Evolutionary conservation across 805 yeast genomes (phyloP), one percentile per base, ranked within the genome.

Genomic region (Suhomyces prunicola): DNA sequence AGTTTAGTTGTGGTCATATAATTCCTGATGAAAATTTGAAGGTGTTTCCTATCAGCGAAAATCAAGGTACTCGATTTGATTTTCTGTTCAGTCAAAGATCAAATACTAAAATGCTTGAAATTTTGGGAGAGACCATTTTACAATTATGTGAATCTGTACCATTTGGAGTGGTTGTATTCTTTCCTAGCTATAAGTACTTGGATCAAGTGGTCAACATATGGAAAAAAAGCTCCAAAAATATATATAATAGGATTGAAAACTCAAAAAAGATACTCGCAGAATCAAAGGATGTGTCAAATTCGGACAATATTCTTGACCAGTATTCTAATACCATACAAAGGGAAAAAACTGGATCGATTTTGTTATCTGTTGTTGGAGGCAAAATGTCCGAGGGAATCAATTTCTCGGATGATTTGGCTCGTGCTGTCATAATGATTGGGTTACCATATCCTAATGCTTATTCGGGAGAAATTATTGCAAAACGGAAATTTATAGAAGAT

Each of bases 371-470:
- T 0, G 96, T 93, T 13, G 97, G 97, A 1, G 98, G 97, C 0
- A 87, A 87, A 62, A 76, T 92, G 71, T 89, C 96, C 0, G 98
- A 92, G 67, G 98, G 98, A 5, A 93, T 92, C 44, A 92, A 92
- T 64, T 92, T 93, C 66, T 82, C 92, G 9, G 93, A 91, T 62
- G 84, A 86, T 40, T 70, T 93, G n/a, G 97, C 97, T 0, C 75
- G 97, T 53, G 91, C 89, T 0, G 92, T 93, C 0, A 73, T 89
- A 1, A 86, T 93, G 87, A 75, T 90, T 10, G 98, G 97, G 0
- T 66, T 93, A 40, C 97, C 98, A 2, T 93, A 80, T 61, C 97
- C 98, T 0, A 93, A 91, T 66, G 80, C 87, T 0, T 81, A 79
- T 61, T 85, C 94, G 26, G 96, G 93, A 44, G 97, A 90, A 58